phyloP scores from a whole-genome alignment of 257 asterid species.

The Nicotiana knightiana region DNA sequence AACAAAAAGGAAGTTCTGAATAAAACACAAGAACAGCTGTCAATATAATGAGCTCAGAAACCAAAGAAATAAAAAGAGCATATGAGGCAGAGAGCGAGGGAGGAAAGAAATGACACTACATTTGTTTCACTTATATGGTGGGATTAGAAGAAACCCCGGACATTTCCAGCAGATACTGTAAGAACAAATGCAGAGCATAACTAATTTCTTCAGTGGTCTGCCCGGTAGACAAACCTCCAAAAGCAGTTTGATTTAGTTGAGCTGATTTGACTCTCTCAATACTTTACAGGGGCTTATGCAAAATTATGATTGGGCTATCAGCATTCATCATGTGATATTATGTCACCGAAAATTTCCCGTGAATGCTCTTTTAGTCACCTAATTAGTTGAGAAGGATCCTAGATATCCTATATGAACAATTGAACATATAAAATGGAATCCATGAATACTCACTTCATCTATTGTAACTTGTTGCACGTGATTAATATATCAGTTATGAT shows the following conservation, averaged over 20 bases:
- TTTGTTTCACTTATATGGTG: background rate
- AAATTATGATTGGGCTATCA: background rate
- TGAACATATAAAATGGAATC: background rate
- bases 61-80: background rate
- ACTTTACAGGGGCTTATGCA: background rate
- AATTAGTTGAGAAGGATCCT: background rate
- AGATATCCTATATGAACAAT: background rate
- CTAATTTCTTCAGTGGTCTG: background rate
- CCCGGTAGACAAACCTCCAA: background rate
- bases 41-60: conserved; percentile 5
- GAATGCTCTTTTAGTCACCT: background rate
- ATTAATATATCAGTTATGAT: background rate
- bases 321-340: background rate
- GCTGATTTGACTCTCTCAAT: background rate
- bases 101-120: background rate
- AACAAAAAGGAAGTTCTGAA: conserved; percentile 75
- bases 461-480: background rate
- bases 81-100: background rate
- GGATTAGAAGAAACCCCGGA: background rate
- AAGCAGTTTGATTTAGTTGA: background rate
- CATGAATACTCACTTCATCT: background rate
- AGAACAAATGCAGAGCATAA: background rate
- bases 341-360: background rate
- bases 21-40: conserved; percentile 13
- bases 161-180: background rate